Conservation (phyloP, 768 basidiomycete genomes). For the Lyophyllum shimeji region DNA sequence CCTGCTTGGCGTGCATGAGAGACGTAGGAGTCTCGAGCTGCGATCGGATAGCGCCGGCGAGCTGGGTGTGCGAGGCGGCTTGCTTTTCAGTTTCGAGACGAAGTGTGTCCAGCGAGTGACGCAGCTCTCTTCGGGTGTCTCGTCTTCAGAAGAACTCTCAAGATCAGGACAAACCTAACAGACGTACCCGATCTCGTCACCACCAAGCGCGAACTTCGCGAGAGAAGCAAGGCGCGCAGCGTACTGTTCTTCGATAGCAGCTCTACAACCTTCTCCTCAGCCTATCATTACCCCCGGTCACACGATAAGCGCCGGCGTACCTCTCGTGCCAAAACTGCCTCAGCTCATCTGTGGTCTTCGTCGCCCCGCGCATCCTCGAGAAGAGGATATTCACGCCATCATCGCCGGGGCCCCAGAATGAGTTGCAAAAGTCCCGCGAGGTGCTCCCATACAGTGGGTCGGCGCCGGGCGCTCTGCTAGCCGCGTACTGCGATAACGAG, state of each 20-base stretch:
- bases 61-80: slow-evolving; percentile 64
- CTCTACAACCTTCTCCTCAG: slow-evolving; percentile 42
- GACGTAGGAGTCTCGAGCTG: slow-evolving; percentile 68
- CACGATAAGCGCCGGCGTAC: slow-evolving; percentile 41
- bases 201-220: slow-evolving; percentile 74
- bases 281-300: neutral
- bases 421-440: slow-evolving; percentile 84
- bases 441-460: slow-evolving; percentile 41
- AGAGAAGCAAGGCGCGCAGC: slow-evolving; percentile 78
- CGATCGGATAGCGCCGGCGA: slow-evolving; percentile 70
- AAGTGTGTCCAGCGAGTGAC: slow-evolving; percentile 76
- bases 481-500: slow-evolving; percentile 64
- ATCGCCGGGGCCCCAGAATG: slow-evolving; percentile 91
- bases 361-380: slow-evolving; percentile 81
- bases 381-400: slow-evolving; percentile 87
- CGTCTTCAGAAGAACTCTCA: slow-evolving; percentile 4
- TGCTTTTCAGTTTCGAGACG: slow-evolving; percentile 82
- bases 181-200: slow-evolving; percentile 90
- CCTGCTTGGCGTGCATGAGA: slow-evolving; percentile 62
- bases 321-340: slow-evolving; percentile 90
- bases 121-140: slow-evolving; percentile 70
- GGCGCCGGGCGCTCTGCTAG: slow-evolving; percentile 44
- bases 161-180: neutral
- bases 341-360: slow-evolving; percentile 86
- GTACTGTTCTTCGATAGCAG: slow-evolving; percentile 92